phyloP scores from a whole-genome alignment of 768 basidiomycete species.

The Pholiota molesta region DNA sequence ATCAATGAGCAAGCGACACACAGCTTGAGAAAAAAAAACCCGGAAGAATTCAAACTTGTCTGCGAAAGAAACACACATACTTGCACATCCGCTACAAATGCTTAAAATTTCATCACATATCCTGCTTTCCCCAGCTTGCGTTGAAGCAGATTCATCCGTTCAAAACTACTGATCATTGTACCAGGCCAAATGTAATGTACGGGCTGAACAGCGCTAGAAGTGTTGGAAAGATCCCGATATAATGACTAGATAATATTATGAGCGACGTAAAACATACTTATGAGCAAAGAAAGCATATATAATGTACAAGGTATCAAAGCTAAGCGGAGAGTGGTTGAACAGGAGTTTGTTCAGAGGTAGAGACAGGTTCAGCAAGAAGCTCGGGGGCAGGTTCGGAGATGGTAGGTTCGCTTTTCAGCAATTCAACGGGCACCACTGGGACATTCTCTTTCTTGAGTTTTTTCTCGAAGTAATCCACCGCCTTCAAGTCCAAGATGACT shows the following conservation, averaged over 20 bases:
- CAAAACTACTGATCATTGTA: no score
- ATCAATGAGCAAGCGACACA: no score
- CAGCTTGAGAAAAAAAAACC: no score
- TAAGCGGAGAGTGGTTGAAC: conserved; percentile 4
- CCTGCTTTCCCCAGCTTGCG: no score
- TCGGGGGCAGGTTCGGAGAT: background rate
- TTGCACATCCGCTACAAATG: no score
- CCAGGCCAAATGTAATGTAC: no score
- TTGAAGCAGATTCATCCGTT: no score
- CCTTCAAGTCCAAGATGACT: conserved; percentile 78
- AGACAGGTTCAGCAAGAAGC: background rate
- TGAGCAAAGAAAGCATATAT: conserved; percentile 1
- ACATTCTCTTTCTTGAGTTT: conserved; percentile 53
- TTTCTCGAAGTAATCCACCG: conserved; percentile 78
- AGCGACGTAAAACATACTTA: conserved; percentile 2
- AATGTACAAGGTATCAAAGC: conserved; percentile 8
- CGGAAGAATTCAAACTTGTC: no score
- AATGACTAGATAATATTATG: conserved; percentile 5
- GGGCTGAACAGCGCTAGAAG: no score
- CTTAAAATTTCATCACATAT: no score
- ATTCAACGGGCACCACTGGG: conserved; percentile 27
- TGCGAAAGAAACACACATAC: no score
- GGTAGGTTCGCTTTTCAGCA: conserved; percentile 7
- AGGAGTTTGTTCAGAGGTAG: background rate
- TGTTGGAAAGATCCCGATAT: background rate